Evolutionary conservation across 2,329 filamentous ascomycete genomes (phyloP), one percentile per base, ranked within the genome.

Genomic region (Capronia epimyces): DNA sequence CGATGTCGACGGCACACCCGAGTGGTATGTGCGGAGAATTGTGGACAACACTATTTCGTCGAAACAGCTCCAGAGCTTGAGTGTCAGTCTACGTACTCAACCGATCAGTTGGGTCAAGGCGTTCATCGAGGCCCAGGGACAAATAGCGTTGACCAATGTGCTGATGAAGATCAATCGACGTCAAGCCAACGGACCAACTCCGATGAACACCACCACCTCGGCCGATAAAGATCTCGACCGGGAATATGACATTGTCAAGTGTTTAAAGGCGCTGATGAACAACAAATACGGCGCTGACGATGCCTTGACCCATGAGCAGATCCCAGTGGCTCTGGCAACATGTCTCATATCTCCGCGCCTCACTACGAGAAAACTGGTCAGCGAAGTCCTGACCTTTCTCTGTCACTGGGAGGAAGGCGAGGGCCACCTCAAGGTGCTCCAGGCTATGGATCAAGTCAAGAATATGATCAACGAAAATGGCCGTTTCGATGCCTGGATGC

Each of bases 231-330:
- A 91, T 64, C 76, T 93, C 43, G 90, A 96, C 65, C 82, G 86
- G 60, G 90, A 95, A 71, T 97, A 97, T 67, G 93, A 97, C 66
- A 95, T 98, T 57, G 82, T 95, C 66, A 98, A 98, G 72, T 97
- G 93, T 72, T 72, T 98, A 52, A 97, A 97, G 74, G 89, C 90
- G 25, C 72, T 97, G 51, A 95, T 97, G 86, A 98, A 98, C 81
- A 98, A 96, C 79, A 96, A 95, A 68, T 97, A 95, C 67, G 93
- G 93, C 55, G 93, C 93, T 55, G 93, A 98, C 66, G 90, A 98
- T 77, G 93, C 93, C 15, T 76, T 98, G 50, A 77, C 82, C 54
- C 90, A 97, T 66, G 87, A 93, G 65, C 88, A 91, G 65, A 87
- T 97, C 57, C 84, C 96, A 57, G 82, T 94, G 50, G 87, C 93